Percentiles rank a stretch among this genome's conserved stretches.
phyloP scores from a whole-genome alignment of 1,284 basidiomycete species.

The Coniferiporia weirii region DNA sequence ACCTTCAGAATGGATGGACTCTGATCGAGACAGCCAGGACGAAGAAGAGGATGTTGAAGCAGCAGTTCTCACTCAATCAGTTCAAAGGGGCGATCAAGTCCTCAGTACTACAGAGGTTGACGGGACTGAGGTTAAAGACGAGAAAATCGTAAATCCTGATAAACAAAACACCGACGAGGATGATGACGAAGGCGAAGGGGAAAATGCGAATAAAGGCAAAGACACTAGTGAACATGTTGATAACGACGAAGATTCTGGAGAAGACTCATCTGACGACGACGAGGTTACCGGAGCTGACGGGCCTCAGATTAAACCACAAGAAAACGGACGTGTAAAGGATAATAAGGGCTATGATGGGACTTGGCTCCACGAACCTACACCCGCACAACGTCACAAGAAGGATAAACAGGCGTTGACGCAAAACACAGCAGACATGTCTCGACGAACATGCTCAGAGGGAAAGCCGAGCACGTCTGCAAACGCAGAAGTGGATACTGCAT shows the following conservation, averaged over 20 bases:
- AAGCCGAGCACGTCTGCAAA: background rate
- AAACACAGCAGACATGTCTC: background rate
- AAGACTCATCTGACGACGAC: background rate
- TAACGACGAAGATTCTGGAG: background rate
- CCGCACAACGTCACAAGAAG: constrained; percentile 1
- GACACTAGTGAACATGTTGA: background rate
- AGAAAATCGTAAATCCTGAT: too few species aligned
- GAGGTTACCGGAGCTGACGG: background rate
- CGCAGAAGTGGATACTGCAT: background rate
- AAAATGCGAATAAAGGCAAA: background rate
- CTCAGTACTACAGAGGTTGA: background rate
- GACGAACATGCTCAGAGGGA: background rate
- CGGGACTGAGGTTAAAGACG: background rate
- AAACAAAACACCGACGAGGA: background rate
- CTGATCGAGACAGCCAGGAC: constrained; percentile 4
- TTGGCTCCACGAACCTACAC: background rate
- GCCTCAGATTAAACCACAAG: background rate
- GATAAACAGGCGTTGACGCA: constrained; percentile 2
- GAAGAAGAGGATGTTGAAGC: background rate
- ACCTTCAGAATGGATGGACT: constrained; percentile 13
- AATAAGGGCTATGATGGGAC: background rate
- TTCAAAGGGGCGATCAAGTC: background rate
- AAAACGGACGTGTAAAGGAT: background rate
- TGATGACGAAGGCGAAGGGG: background rate
- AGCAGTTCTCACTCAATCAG: background rate